phyloP scores from a whole-genome alignment of 805 yeast species.

The Lipomyces chichibuensis region DNA sequence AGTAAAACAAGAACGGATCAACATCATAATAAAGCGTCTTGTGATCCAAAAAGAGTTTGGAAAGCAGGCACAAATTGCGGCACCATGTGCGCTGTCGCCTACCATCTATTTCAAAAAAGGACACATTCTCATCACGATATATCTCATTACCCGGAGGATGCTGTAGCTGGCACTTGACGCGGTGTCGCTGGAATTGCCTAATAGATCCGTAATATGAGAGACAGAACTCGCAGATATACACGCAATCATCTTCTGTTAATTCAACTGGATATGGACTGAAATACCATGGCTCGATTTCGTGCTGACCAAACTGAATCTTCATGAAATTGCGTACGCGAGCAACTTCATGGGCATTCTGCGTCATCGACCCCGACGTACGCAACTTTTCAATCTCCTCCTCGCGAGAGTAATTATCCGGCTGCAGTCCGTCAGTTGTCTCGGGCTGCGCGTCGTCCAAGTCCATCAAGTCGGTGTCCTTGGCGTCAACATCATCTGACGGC shows the following conservation, averaged over 20 bases:
- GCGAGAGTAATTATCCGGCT: conserved; percentile 68
- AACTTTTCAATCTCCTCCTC: conserved; percentile 92
- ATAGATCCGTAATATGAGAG: conserved; percentile 83
- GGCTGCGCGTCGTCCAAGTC: conserved; percentile 84
- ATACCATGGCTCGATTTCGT: conserved; percentile 97
- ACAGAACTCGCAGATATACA: conserved; percentile 90
- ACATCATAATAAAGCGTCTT: conserved; percentile 96
- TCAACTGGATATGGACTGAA: conserved; percentile 97
- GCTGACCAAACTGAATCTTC: conserved; percentile 81
- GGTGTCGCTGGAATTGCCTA: conserved; percentile 89
- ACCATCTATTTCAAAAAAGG: conserved; percentile 97
- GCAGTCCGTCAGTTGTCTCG: conserved; percentile 59
- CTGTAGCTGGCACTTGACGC: conserved; percentile 81
- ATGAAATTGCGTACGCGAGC: conserved; percentile 86
- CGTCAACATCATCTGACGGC: background rate
- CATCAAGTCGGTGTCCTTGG: conserved; percentile 64
- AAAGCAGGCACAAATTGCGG: conserved; percentile 86
- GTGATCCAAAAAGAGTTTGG: conserved; percentile 90
- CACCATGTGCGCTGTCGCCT: conserved; percentile 97
- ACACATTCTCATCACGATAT: conserved; percentile 86
- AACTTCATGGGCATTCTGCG: conserved; percentile 82
- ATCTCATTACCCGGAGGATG: conserved; percentile 99
- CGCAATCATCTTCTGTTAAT: conserved; percentile 85
- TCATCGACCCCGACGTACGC: conserved; percentile 96
- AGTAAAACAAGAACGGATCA: conserved; percentile 93